phyloP scores from a whole-genome alignment of 805 yeast genomes.

The Monosporozyma yasuniensis region DNA sequence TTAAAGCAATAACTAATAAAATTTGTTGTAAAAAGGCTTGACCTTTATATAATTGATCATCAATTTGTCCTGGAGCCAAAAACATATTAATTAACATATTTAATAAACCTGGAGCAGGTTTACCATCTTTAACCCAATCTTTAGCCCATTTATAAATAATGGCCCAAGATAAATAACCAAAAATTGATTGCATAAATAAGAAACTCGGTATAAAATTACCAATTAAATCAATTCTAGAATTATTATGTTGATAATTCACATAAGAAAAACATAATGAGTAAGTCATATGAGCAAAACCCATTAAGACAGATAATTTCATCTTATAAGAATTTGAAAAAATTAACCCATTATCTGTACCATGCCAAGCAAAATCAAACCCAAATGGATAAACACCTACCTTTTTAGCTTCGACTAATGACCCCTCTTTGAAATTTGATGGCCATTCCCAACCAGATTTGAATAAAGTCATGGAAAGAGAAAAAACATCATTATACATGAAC shows the following conservation, averaged over 20 bases:
- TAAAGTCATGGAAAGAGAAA: slow-evolving; percentile 81
- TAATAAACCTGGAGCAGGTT: slow-evolving; percentile 84
- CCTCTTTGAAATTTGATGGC: slow-evolving; percentile 66
- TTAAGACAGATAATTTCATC: slow-evolving; percentile 89
- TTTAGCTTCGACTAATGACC: slow-evolving; percentile 60
- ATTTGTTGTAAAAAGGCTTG: slow-evolving; percentile 70
- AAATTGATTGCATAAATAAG: slow-evolving; percentile 90
- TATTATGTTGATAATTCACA: slow-evolving; percentile 64
- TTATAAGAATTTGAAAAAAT: slow-evolving; percentile 91
- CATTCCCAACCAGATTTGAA: slow-evolving; percentile 90
- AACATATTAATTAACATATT: slow-evolving; percentile 96
- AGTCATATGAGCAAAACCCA: slow-evolving; percentile 94
- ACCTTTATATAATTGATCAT: slow-evolving; percentile 69
- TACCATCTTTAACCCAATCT: slow-evolving; percentile 73
- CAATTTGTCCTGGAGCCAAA: slow-evolving; percentile 81
- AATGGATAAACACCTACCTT: slow-evolving; percentile 63
- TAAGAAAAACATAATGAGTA: slow-evolving; percentile 80
- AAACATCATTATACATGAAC: slow-evolving; percentile 82
- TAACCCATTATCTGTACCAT: slow-evolving; percentile 87
- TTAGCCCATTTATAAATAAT: slow-evolving; percentile 91
- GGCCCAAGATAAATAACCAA: slow-evolving; percentile 80
- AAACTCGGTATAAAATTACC: slow-evolving; percentile 95
- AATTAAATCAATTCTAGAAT: slow-evolving; percentile 66
- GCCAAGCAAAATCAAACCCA: slow-evolving; percentile 95
- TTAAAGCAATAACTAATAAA: slow-evolving; percentile 63